Conservation (phyloP, 2,329 filamentous ascomycete species). For the Fusarium annulatum region DNA sequence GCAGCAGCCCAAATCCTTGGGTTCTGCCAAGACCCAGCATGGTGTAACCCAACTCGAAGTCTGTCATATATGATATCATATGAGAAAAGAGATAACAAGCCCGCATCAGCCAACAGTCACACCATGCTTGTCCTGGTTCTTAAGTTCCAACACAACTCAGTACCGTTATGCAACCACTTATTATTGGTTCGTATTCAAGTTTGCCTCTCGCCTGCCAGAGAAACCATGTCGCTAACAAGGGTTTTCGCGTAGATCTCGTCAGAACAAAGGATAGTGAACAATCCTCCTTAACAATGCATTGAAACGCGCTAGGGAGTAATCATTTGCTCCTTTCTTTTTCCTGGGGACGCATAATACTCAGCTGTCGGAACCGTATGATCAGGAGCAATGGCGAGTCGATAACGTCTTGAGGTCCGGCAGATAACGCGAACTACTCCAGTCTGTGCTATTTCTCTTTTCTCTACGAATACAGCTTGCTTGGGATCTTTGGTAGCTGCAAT, state of each 20-base stretch:
- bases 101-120: neutral
- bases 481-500: neutral
- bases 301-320: neutral
- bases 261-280: neutral
- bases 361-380: neutral
- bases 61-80: neutral
- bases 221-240: neutral
- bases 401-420: neutral
- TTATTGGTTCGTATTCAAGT: too few species aligned
- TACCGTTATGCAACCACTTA: too few species aligned
- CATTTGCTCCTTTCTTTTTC: neutral
- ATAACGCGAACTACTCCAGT: neutral
- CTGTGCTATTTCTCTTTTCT: rapidly evolving
- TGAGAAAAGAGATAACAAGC: neutral
- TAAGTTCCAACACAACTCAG: rapidly evolving
- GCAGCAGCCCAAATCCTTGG: neutral
- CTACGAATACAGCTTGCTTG: rapidly evolving
- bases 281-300: neutral
- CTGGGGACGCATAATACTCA: rapidly evolving
- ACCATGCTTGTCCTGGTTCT: rapidly evolving
- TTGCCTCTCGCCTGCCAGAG: neutral
- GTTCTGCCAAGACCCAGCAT: neutral
- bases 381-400: neutral
- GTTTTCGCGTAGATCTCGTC: neutral
- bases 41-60: rapidly evolving